These are phyloP conservation scores for Suillus subalutaceus DNA, from an alignment of 768 basidiomycete genomes.

Conservation along the genomic window DNA sequence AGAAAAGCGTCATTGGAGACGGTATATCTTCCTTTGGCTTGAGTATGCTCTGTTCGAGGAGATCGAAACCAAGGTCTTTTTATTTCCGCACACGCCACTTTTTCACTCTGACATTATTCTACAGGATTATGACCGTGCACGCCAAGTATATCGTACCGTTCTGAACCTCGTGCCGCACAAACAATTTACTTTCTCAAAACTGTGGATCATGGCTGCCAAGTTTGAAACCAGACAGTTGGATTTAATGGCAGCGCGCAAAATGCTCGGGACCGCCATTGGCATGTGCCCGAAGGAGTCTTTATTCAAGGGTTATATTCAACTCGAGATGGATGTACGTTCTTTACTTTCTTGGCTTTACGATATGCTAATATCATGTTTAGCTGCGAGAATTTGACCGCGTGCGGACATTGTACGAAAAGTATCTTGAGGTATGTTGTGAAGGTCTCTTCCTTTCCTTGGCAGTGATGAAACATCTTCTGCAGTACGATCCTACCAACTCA, in stretches of 20 bases:
- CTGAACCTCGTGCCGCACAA: constrained; percentile 92
- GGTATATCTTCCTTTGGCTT: constrained; percentile 92
- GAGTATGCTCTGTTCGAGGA: constrained; percentile 98
- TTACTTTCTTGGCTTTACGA: background rate
- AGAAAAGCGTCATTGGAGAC: constrained; percentile 91
- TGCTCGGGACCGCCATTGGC: constrained; percentile 88
- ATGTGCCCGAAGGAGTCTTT: constrained; percentile 95
- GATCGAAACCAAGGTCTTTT: constrained; percentile 83
- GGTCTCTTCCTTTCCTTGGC: background rate
- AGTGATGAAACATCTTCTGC: constrained; percentile 9
- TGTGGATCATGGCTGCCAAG: constrained; percentile 91
- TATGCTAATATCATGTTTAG: constrained; percentile 38
- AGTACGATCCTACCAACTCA: constrained; percentile 90
- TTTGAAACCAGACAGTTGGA: constrained; percentile 90
- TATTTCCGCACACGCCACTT: background rate
- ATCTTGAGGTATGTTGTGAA: constrained; percentile 69
- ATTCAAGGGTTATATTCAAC: constrained; percentile 95
- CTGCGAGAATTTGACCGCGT: constrained; percentile 96
- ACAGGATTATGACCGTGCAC: constrained; percentile 81
- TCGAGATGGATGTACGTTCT: constrained; percentile 79
- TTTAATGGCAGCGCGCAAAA: constrained; percentile 81
- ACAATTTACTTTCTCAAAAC: constrained; percentile 95
- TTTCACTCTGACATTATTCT: constrained; percentile 5
- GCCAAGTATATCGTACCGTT: constrained; percentile 92
- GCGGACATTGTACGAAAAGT: constrained; percentile 90